Conservation (phyloP, 225 moss, liverwort and hornwort genomes). For the Asterella californica region DNA sequence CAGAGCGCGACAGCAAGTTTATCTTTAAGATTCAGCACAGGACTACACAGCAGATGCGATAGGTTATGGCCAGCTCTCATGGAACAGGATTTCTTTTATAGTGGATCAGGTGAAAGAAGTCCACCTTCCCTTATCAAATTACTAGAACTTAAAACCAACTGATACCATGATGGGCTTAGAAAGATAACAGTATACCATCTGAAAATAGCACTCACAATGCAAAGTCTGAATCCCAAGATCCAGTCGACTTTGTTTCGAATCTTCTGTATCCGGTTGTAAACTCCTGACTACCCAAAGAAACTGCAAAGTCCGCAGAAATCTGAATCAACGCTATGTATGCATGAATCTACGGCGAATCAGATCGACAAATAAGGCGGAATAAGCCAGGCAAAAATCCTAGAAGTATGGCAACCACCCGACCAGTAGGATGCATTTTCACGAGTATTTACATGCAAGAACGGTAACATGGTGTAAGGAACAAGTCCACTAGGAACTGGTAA, state of each 20-base stretch:
- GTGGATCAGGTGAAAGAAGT: neutral
- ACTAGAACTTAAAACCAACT: neutral
- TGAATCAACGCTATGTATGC: neutral
- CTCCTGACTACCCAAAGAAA: slow-evolving; percentile 58
- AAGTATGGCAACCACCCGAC: neutral
- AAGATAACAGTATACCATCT: neutral
- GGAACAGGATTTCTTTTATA: neutral
- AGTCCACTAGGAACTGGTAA: neutral
- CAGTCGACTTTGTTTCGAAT: slow-evolving; percentile 43
- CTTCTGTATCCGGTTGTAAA: slow-evolving; percentile 52
- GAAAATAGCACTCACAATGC: slow-evolving; percentile 32
- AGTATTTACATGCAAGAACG: neutral
- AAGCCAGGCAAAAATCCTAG: neutral
- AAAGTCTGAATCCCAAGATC: slow-evolving; percentile 70
- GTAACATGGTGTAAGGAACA: neutral
- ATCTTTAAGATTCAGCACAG: slow-evolving; percentile 60
- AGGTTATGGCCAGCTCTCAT: neutral
- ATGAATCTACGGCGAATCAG: neutral
- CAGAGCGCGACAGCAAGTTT: slow-evolving; percentile 65
- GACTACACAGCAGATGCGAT: slow-evolving; percentile 38
- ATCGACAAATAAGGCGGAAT: neutral
- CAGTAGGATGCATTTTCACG: neutral
- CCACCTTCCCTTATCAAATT: neutral
- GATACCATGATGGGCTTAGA: neutral
- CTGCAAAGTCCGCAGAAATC: slow-evolving; percentile 30